Evolutionary conservation across 148 eudicot species (phyloP).

Genomic region (Selenicereus undatus): DNA sequence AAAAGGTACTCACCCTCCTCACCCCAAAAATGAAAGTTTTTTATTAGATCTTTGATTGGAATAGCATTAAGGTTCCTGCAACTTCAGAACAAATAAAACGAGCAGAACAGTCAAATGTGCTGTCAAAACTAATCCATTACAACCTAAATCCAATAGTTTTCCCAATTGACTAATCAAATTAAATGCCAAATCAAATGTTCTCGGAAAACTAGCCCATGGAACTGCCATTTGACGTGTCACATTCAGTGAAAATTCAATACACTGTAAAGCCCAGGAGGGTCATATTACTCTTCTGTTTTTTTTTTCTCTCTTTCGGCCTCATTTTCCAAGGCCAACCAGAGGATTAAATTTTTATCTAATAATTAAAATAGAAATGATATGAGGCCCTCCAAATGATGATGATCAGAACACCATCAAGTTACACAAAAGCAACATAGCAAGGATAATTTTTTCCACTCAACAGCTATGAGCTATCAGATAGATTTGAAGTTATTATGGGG

Average conservation of each 20-base stretch:
- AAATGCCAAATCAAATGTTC: background rate
- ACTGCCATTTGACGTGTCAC: background rate
- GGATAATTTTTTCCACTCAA: too few species aligned
- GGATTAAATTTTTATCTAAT: background rate
- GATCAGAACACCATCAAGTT: background rate
- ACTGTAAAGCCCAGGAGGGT: too few species aligned
- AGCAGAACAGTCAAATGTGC: conserved; percentile 2
- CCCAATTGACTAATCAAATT: background rate
- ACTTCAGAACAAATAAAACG: conserved; percentile 9
- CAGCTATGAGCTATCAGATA: too few species aligned
- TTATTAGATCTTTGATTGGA: background rate
- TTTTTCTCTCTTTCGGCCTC: too few species aligned
- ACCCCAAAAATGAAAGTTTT: background rate
- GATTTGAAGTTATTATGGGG: too few species aligned
- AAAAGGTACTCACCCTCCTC: conserved; percentile 5
- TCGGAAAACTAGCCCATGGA: background rate
- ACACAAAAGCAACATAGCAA: background rate
- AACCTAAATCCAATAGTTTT: background rate
- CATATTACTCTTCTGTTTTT: too few species aligned
- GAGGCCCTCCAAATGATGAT: background rate
- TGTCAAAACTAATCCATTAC: background rate
- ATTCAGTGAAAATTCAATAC: background rate
- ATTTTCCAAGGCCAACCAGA: too few species aligned
- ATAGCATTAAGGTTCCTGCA: background rate
- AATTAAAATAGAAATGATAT: background rate